Evolutionary conservation across 495 filamentous ascomycete genomes (phyloP), one percentile per base, ranked within the genome.

Genomic region (Aspergillus ellipticus): DNA sequence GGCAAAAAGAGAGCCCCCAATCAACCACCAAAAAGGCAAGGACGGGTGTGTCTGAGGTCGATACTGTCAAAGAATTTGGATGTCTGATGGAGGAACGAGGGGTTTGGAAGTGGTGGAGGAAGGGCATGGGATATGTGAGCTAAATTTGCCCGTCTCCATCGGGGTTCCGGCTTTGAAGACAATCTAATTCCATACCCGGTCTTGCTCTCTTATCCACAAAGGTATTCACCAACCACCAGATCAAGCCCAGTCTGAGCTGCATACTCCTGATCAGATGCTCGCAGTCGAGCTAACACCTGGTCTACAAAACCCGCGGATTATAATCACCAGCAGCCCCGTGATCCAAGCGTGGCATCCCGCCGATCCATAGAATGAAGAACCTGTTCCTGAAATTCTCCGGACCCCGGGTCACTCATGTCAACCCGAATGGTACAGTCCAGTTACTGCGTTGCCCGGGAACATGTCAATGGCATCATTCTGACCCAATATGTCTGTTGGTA

Each of bases 101-200:
- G 1, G 61, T 80, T 10, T 71, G 70, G 70, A 56, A 68, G 4
- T 81, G 77, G 77, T 81, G 77, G 76, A 72, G 70, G 53, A 71
- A 67, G 39, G 68, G 73, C 2, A 80, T 81, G 79, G 78, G 77
- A 21, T 81, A 75, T 63, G 51, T 62, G 42, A 59, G 54, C 22
- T 72, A 57, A 67, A n/a, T 39, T 15, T 39, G 15, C 17, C n/a
- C 29, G 7, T 49, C 26, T 42, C 24, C 29, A 39, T 15, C 10
- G 35, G n/a, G 35, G 13, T 39, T 4, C 13, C n/a, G 5, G 10
- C 3, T n/a, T n/a, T 39, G 10, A 28, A 3, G 24, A 7, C 24
- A 28, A 1, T 39, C 5, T 13, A 39, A 39, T 4, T 39, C 35
- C 11, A 39, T 1, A n/a, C 5, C 11, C n/a, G 35, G 2, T 4